phyloP scores from a whole-genome alignment of 2,329 filamentous ascomycete genomes.

The Claviceps maximensis region DNA sequence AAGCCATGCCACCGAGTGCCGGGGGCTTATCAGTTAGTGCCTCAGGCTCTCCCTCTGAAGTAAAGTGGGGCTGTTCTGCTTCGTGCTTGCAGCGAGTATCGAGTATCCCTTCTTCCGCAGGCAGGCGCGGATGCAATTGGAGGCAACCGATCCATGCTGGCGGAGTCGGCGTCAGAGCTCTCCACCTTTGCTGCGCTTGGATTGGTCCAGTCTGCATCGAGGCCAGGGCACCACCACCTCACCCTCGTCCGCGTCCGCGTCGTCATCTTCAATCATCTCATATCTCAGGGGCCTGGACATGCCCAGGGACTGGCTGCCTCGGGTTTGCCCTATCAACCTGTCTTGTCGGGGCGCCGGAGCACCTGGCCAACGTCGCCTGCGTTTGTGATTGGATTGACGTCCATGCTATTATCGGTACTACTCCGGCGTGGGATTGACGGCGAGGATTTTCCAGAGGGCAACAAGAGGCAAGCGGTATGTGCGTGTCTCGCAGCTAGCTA shows the following conservation, averaged over 20 bases:
- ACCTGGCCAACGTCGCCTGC: conserved; percentile 1
- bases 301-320: no score
- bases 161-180: background rate
- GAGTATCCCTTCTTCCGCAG: background rate
- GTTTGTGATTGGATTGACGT: background rate
- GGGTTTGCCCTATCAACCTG: background rate
- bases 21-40: conserved; percentile 5
- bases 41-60: conserved; percentile 11
- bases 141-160: background rate
- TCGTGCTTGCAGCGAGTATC: background rate
- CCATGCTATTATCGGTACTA: background rate
- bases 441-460: background rate
- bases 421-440: background rate
- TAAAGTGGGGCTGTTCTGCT: background rate
- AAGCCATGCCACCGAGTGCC: conserved; percentile 6
- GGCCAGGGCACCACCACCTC: background rate
- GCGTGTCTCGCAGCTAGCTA: no score
- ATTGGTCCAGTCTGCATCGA: background rate
- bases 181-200: background rate
- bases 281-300: background rate
- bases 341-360: background rate
- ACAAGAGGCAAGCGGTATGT: background rate
- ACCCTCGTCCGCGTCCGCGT: no score
- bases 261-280: no score
- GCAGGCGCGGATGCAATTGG: background rate